Evolutionary conservation across 805 yeast genomes (phyloP).

Genomic region (Nakazawaea ambrosiae): DNA sequence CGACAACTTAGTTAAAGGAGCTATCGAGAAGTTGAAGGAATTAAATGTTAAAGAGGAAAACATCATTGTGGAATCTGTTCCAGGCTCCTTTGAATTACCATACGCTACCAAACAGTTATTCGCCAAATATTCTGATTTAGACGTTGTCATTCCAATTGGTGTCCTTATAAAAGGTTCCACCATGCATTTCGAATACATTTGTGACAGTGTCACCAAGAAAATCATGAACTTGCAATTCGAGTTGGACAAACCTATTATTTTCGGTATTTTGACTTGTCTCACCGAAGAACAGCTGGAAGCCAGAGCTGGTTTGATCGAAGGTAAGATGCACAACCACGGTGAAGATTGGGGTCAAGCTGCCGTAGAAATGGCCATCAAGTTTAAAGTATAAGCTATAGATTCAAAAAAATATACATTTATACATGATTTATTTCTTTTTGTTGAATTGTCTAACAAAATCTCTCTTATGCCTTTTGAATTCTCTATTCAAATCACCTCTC

Average conservation of each 20-base stretch:
- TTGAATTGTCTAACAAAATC: slow-evolving; percentile 59
- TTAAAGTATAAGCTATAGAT: slow-evolving; percentile 11
- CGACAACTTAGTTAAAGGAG: slow-evolving; percentile 74
- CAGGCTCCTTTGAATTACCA: slow-evolving; percentile 94
- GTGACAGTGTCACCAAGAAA: slow-evolving; percentile 81
- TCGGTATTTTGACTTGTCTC: slow-evolving; percentile 88
- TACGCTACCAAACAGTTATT: slow-evolving; percentile 58
- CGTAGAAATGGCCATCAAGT: slow-evolving; percentile 79
- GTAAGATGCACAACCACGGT: slow-evolving; percentile 91
- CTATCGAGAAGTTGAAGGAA: slow-evolving; percentile 47
- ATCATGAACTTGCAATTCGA: slow-evolving; percentile 76
- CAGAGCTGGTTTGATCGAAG: slow-evolving; percentile 77
- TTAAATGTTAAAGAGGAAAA: slow-evolving; percentile 72
- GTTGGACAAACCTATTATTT: slow-evolving; percentile 72
- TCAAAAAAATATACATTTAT: no score
- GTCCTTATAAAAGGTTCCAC: slow-evolving; percentile 93
- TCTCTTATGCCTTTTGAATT: slow-evolving; percentile 65
- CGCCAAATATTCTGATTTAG: slow-evolving; percentile 43
- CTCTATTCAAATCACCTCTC: slow-evolving; percentile 74
- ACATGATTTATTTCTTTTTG: slow-evolving; percentile 37
- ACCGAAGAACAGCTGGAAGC: slow-evolving; percentile 91
- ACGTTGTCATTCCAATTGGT: slow-evolving; percentile 91
- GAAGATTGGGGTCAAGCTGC: slow-evolving; percentile 99
- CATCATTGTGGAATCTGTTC: slow-evolving; percentile 78
- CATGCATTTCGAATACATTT: slow-evolving; percentile 96